Evolutionary conservation across 2,329 filamentous ascomycete species (phyloP), one percentile per base, ranked within the genome.

Genomic region (Fusarium pseudoanthophilum): DNA sequence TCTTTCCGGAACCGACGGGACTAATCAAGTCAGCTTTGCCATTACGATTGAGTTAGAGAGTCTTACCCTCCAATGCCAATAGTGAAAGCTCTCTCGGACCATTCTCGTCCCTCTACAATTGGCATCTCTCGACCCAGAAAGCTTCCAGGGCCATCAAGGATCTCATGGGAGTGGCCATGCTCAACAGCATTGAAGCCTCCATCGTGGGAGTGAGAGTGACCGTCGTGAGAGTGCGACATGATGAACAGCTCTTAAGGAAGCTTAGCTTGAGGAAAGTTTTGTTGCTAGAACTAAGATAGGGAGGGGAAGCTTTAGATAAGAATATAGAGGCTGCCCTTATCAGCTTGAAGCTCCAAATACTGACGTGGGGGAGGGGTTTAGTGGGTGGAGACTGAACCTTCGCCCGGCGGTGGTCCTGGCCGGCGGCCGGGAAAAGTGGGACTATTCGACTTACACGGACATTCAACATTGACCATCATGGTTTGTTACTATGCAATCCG

Each of bases 1-100:
- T 98, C 84, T 99, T 99, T 80, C 96, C 96, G 30, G 95, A 98
- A 73, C 96, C 96, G 60, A 99, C 96, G 69, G 96, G 96, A 48
- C 95, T 97, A 37, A 24, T 10, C 4, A n/a, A 11, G 55, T 69
- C 21, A 73, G 48, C 30, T 55, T 46, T 40, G 21, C 30, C 28
- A 34, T 37, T 10, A 8, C 42, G 15, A 26, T 32, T 7, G 21
- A 26, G 26, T 16, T 8, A 11, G 11, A 24, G 21, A 20, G 4
- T 18, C 90, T 77, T 87, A 97, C 95, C 96, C 96, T 84, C 96
- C 96, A 84, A 98, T 98, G n/a, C 96, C 96, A 78, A 99, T 89
- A 9, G 96, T 98, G 79, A 98, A 99, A 20, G 95, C 95, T 65
- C 96, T 89, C 74, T 97, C 93, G 34, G 88, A 88, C 93, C 95